Conservation (phyloP, 192 early-diverging fungal genomes). For the Umbelopsis sp. region DNA sequence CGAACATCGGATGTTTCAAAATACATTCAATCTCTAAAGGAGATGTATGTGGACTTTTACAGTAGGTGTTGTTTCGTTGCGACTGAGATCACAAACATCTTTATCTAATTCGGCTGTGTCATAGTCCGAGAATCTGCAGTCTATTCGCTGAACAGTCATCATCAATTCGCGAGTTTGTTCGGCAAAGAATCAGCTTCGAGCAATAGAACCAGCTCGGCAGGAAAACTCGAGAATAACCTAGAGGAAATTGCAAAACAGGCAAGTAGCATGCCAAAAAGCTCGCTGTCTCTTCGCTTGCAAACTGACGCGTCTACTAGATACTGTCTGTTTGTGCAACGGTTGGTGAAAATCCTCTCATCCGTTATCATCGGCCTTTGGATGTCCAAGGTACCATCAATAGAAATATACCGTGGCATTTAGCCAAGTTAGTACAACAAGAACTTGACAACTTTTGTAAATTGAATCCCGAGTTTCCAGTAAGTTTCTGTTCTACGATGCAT, state of each 20-base stretch:
- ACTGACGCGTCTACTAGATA: constrained; percentile 53
- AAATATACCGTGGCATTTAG: constrained; percentile 74
- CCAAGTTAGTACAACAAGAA: constrained; percentile 79
- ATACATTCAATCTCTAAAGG: constrained; percentile 68
- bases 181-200: constrained; percentile 9
- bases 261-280: background rate
- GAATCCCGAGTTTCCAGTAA: constrained; percentile 66
- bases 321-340: constrained; percentile 85
- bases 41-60: constrained; percentile 83
- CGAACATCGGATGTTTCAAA: constrained; percentile 55
- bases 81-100: background rate
- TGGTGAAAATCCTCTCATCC: constrained; percentile 90
- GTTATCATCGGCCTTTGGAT: constrained; percentile 84
- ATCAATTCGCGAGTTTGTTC: constrained; percentile 33
- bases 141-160: constrained; percentile 32
- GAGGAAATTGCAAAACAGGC: constrained; percentile 60
- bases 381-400: constrained; percentile 62
- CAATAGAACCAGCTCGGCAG: constrained; percentile 24
- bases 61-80: constrained; percentile 49
- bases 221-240: constrained; percentile 46
- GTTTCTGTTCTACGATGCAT: background rate
- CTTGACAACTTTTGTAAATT: constrained; percentile 78
- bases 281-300: too few species aligned
- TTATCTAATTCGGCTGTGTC: background rate
- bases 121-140: constrained; percentile 40